Conservation (phyloP, 495 filamentous ascomycete genomes). For the Aspergillus sparsus region DNA sequence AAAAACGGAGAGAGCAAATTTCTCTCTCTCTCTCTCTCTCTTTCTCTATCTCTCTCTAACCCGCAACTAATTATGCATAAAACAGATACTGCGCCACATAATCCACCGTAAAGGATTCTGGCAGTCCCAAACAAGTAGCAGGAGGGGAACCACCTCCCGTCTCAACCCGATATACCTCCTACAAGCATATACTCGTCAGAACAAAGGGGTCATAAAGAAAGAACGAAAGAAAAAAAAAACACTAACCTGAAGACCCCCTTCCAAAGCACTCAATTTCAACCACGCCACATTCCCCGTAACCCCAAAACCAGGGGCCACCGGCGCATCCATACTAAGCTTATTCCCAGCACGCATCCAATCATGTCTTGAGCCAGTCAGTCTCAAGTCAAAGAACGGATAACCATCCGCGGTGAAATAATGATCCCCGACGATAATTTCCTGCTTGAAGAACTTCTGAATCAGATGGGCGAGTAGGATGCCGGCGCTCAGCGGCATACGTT, state of each 20-base stretch:
- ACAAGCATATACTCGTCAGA: conserved; percentile 26
- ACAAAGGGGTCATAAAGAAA: neutral
- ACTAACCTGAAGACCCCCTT: conserved; percentile 49
- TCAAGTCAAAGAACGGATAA: conserved; percentile 61
- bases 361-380: conserved; percentile 34
- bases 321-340: conserved; percentile 50
- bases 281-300: conserved; percentile 60
- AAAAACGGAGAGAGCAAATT: neutral
- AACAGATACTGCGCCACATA: conserved; percentile 77
- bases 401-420: conserved; percentile 62
- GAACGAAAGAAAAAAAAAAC: neutral
- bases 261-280: conserved; percentile 54
- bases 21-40: too few species aligned
- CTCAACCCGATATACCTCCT: conserved; percentile 65
- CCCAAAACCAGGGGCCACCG: conserved; percentile 31
- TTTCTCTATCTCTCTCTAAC: neutral
- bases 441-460: conserved; percentile 26
- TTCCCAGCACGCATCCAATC: conserved; percentile 46
- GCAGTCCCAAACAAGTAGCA: conserved; percentile 44
- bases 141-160: conserved; percentile 63
- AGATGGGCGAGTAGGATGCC: conserved; percentile 32
- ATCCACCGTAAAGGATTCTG: conserved; percentile 49
- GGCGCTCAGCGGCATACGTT: conserved; percentile 42
- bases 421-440: conserved; percentile 51
- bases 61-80: conserved; percentile 38